phyloP scores from a whole-genome alignment of 1,139 yeast species.

The Arxiozyma heterogenica region DNA sequence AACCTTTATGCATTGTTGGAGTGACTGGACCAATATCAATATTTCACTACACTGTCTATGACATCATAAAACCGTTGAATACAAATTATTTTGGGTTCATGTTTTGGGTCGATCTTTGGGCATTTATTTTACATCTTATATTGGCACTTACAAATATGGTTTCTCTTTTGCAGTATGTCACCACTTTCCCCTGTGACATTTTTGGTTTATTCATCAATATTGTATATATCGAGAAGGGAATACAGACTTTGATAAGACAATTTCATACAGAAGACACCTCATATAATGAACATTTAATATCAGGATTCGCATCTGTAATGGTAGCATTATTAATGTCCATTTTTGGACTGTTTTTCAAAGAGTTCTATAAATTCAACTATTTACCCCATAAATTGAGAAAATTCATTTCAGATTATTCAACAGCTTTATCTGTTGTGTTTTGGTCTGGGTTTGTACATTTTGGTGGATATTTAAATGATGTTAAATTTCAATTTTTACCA shows the following conservation, averaged over 20 bases:
- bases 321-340: conserved; percentile 65
- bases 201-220: conserved; percentile 87
- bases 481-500: conserved; percentile 54
- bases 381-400: conserved; percentile 54
- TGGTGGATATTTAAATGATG: conserved; percentile 57
- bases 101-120: conserved; percentile 95
- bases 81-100: conserved; percentile 69
- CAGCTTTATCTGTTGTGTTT: conserved; percentile 73
- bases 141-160: conserved; percentile 67
- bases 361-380: conserved; percentile 53
- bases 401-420: conserved; percentile 74
- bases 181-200: conserved; percentile 81
- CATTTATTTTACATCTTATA: conserved; percentile 69
- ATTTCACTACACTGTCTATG: conserved; percentile 85
- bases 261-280: conserved; percentile 31
- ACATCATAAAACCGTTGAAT: conserved; percentile 49
- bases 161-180: conserved; percentile 59
- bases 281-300: conserved; percentile 32
- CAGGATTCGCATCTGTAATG: conserved; percentile 70
- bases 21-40: conserved; percentile 93
- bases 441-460: conserved; percentile 89
- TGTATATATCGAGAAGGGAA: conserved; percentile 86
- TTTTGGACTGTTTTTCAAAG: conserved; percentile 58
- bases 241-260: conserved; percentile 68
- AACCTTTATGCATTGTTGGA: conserved; percentile 93